Evolutionary conservation across 805 yeast genomes (phyloP), one percentile per base, ranked within the genome.

Genomic region (Candida broadrunensis): DNA sequence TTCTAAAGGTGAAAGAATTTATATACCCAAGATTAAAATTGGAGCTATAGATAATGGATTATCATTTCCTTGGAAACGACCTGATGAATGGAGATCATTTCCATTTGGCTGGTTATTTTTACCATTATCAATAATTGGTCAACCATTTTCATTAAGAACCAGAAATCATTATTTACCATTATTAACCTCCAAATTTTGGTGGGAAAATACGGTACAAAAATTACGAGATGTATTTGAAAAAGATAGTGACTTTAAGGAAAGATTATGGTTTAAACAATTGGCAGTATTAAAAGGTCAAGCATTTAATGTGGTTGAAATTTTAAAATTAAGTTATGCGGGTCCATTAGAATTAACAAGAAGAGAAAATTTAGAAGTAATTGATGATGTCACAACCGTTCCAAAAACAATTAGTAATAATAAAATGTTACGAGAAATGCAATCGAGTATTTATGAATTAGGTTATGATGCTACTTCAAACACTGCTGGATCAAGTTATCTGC

Each of bases 51-150:
- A 84, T 51, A 81, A 86, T 13, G 89, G 89, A 0, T 64, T 84
- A 23, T 72, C 89, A 0, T 83, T 81, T 50, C 90, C 91, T 4
- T 84, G 88, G 88, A 83, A 84, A 51, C 88, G 83, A 48, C 90
- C 90, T 0, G 86, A 84, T 58, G 88, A 83, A 52, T 83, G 89
- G 88, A 62, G 90, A 41, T 80, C 87, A 0, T 84, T 81, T 50
- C 90, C 90, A 0, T 84, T 75, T 60, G 90, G 90, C 0, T 84
- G 91, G 91, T 60, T 84, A 19, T 83, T 79, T 50, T 58, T 84
- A 25, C 90, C 90, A 0, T 58, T 75, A 11, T 67, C 77, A 9
- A 55, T 84, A 5, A 78, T 84, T 37, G 87, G 87, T 0, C 83
- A 76, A 43, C 88, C 88, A 3, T 83, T 84, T 50, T 72, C 83